Evolutionary conservation across 2,329 filamentous ascomycete genomes (phyloP).

Genomic region (Fusarium nelsonii): DNA sequence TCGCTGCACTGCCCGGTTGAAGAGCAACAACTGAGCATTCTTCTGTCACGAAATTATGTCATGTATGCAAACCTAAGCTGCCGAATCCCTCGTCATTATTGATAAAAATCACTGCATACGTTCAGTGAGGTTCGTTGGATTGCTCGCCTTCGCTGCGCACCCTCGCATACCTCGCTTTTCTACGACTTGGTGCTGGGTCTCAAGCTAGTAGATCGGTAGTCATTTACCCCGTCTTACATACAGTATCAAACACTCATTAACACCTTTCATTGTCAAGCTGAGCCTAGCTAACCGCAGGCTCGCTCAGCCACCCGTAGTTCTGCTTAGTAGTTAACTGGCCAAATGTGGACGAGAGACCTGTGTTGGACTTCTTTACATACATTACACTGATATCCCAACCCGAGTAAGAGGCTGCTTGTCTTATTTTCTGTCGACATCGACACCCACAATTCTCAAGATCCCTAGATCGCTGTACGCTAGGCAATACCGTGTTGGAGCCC

Average conservation of each 20-base stretch:
- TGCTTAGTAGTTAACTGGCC: not conserved
- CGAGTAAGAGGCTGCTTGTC: not conserved
- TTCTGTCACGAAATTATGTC: not conserved
- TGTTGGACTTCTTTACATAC: not conserved
- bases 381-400: not conserved
- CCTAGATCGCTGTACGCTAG: conserved; percentile 80
- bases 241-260: conserved; percentile 5
- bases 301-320: not conserved
- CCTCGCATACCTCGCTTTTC: not conserved
- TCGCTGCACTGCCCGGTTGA: not conserved
- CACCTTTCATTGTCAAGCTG: not conserved
- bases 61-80: not conserved
- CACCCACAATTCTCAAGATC: conserved; percentile 75
- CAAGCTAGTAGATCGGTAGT: conserved; percentile 24
- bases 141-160: not conserved
- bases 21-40: not conserved
- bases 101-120: not conserved
- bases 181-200: not conserved
- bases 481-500: conserved; percentile 81
- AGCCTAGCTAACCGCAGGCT: not conserved
- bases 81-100: no score
- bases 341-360: not conserved
- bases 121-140: not conserved
- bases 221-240: conserved; percentile 46
- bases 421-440: conserved; percentile 61